phyloP scores from a whole-genome alignment of 2,329 filamentous ascomycete species.

The Pestalotiopsis sp. region DNA sequence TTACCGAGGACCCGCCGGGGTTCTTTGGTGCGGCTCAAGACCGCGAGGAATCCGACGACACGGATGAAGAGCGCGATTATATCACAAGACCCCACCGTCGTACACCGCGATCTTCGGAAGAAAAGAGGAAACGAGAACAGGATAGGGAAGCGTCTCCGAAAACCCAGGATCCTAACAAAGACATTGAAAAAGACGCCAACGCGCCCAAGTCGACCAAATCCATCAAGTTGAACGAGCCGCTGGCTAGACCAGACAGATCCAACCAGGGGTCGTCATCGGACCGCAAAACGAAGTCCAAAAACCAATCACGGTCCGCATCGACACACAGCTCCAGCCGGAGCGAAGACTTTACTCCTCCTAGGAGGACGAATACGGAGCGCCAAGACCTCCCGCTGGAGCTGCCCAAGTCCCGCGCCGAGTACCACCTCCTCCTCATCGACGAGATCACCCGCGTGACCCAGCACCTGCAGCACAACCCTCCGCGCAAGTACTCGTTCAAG shows the following conservation, averaged over 20 bases:
- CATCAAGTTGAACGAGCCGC: slow-evolving; percentile 10
- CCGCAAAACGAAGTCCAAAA: background rate
- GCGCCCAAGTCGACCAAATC: slow-evolving; percentile 34
- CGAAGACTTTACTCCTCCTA: background rate
- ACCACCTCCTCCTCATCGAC: slow-evolving; percentile 68
- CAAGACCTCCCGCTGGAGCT: slow-evolving; percentile 41
- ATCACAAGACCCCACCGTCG: slow-evolving; percentile 2
- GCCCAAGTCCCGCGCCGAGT: slow-evolving; percentile 47
- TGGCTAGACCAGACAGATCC: background rate
- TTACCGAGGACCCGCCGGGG: slow-evolving; percentile 42
- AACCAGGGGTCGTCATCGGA: background rate
- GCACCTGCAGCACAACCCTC: slow-evolving; percentile 60
- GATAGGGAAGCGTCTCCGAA: background rate
- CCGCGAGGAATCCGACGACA: slow-evolving; percentile 21
- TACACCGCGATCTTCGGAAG: background rate
- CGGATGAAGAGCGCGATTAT: slow-evolving; percentile 21
- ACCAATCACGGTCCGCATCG: background rate
- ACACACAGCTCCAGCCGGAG: background rate
- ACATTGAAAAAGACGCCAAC: slow-evolving; percentile 26
- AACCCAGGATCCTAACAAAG: slow-evolving; percentile 13
- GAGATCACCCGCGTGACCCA: slow-evolving; percentile 70
- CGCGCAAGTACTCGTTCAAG: slow-evolving; percentile 74
- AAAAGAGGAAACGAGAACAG: background rate
- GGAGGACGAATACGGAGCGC: slow-evolving; percentile 16
- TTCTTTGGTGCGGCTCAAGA: slow-evolving; percentile 40